phyloP scores from a whole-genome alignment of 345 rosid species.

The Brassica carinata region DNA sequence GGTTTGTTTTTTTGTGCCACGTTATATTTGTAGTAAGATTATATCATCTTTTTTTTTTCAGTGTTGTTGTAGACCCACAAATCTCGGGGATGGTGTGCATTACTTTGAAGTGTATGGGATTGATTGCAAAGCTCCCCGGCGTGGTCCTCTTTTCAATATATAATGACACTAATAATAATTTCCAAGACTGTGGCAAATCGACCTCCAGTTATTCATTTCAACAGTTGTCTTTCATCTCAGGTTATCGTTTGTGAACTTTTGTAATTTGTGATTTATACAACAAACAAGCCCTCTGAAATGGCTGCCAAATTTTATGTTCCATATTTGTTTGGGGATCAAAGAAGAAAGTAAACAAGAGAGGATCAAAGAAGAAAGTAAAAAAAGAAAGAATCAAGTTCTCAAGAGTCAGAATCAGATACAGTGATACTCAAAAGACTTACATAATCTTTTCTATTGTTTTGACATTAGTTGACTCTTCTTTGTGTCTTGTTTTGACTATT shows the following conservation, averaged over 20 bases:
- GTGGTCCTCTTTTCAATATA: constrained; percentile 88
- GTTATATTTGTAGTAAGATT: constrained; percentile 21
- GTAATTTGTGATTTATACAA: constrained; percentile 18
- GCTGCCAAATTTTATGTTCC: neutral
- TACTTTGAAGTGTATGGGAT: constrained; percentile 88
- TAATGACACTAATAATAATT: constrained; percentile 71
- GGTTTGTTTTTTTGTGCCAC: constrained; percentile 1
- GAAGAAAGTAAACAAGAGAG: too few species aligned
- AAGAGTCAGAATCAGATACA: too few species aligned
- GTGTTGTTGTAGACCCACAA: constrained; percentile 92
- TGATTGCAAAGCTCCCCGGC: constrained; percentile 95
- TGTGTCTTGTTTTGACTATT: constrained; percentile 1
- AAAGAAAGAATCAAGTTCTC: too few species aligned
- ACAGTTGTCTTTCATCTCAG: constrained; percentile 84
- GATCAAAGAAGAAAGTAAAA: too few species aligned
- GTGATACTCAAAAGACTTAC: too few species aligned
- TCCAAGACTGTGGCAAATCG: constrained; percentile 58
- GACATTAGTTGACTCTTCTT: neutral
- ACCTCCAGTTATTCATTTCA: constrained; percentile 78
- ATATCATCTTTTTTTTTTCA: constrained; percentile 44
- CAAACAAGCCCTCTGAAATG: constrained; percentile 5
- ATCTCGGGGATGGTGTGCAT: constrained; percentile 76
- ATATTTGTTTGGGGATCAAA: neutral
- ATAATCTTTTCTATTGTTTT: too few species aligned
- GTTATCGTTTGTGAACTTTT: constrained; percentile 42